A percentile compares a stretch with the other conserved stretches of the same genome.
Evolutionary conservation across 164 flowering plant genomes (phyloP).

Genomic region (Paratinospora sagittata): DNA sequence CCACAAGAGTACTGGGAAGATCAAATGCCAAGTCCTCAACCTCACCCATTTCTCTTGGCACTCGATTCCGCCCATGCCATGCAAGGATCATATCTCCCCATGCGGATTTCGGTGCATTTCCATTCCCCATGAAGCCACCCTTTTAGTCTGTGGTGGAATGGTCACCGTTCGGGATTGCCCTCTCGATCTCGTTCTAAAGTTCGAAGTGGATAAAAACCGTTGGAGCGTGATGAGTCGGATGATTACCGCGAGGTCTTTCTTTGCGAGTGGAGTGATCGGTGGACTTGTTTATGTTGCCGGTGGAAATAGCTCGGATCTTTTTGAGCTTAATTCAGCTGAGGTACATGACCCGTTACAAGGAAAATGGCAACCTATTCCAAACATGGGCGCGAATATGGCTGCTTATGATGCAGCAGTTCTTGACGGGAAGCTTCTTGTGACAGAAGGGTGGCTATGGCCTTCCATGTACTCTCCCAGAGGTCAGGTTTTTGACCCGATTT

Average conservation of each 20-base stretch:
- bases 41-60: conserved; percentile 50
- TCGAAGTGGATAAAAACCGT: conserved; percentile 48
- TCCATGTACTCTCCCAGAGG: conserved; percentile 58
- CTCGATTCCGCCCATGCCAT: conserved; percentile 61
- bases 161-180: conserved; percentile 49
- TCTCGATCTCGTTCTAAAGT: conserved; percentile 46
- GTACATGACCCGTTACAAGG: conserved; percentile 42
- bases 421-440: conserved; percentile 51
- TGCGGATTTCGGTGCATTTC: conserved; percentile 47
- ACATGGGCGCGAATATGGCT: conserved; percentile 48
- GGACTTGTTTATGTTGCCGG: conserved; percentile 63
- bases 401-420: conserved; percentile 60
- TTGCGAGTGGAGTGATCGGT: conserved; percentile 51
- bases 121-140: conserved; percentile 36
- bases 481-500: conserved; percentile 51
- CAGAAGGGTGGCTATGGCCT: conserved; percentile 79
- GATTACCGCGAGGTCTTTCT: conserved; percentile 54
- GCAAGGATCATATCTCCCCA: conserved; percentile 48
- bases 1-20: conserved; percentile 45
- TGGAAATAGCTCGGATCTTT: conserved; percentile 45
- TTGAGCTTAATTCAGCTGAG: conserved; percentile 55
- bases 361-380: conserved; percentile 43
- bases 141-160: conserved; percentile 56
- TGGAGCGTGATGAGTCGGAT: conserved; percentile 60
- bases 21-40: conserved; percentile 60